These are phyloP conservation scores for Elongisporangium undulatum DNA, from an alignment of 352 stramenopile species.

Conservation along the genomic window DNA sequence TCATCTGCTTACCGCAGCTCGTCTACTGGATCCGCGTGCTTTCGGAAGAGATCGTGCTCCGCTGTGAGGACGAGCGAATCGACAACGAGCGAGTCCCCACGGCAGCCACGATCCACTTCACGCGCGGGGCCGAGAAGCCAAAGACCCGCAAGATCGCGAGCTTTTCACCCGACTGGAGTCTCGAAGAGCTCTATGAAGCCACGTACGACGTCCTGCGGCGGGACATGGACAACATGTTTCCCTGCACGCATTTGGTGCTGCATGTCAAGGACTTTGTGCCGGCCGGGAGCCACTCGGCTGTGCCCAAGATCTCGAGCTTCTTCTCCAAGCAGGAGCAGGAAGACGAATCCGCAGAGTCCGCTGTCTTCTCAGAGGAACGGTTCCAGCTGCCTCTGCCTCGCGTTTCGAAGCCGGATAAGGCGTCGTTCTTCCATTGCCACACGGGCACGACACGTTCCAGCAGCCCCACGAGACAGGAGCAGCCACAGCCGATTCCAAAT, in stretches of 20 bases:
- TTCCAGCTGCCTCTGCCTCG: background rate
- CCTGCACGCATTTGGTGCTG: constrained; percentile 49
- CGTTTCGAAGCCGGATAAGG: background rate
- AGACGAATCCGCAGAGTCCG: background rate
- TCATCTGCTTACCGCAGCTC: constrained; percentile 48
- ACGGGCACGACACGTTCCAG: background rate
- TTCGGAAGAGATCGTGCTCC: constrained; percentile 67
- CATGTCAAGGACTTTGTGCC: constrained; percentile 68
- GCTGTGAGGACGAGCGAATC: constrained; percentile 71
- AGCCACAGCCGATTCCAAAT: constrained; percentile 1
- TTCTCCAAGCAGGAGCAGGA: constrained; percentile 34
- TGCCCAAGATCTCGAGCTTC: constrained; percentile 64
- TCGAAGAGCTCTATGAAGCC: constrained; percentile 48
- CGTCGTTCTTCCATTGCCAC: background rate
- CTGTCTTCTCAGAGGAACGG: background rate
- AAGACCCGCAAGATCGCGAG: constrained; percentile 34
- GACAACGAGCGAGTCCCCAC: constrained; percentile 78
- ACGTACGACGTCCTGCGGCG: constrained; percentile 47
- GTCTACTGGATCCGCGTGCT: constrained; percentile 76
- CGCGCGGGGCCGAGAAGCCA: constrained; percentile 44
- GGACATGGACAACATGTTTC: constrained; percentile 52
- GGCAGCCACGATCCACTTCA: constrained; percentile 51
- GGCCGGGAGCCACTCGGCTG: constrained; percentile 23
- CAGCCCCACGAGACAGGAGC: background rate
- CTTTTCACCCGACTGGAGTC: constrained; percentile 50